Evolutionary conservation across 2,329 filamentous ascomycete genomes (phyloP).

Genomic region (Aspergillus eucalypticola): DNA sequence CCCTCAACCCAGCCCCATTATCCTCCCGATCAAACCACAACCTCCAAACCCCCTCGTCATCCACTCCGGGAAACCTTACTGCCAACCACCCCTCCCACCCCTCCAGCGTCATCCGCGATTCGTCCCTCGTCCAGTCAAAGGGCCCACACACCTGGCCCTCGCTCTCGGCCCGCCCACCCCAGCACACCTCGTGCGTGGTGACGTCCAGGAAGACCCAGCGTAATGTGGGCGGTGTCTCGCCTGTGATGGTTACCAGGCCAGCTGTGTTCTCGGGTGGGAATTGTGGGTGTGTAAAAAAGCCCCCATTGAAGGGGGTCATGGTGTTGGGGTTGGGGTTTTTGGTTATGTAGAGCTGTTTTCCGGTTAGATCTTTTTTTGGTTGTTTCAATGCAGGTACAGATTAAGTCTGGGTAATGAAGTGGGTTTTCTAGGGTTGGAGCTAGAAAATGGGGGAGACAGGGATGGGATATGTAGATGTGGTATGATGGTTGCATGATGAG

Average conservation of each 20-base stretch:
- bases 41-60: conserved; percentile 23
- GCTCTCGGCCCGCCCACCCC: conserved; percentile 26
- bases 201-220: conserved; percentile 29
- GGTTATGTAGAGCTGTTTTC: conserved; percentile 24
- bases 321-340: conserved; percentile 16
- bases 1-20: conserved; percentile 24
- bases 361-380: not conserved
- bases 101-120: conserved; percentile 22
- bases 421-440: too few relatives aligned
- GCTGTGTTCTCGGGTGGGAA: conserved; percentile 26
- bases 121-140: conserved; percentile 25
- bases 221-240: conserved; percentile 23
- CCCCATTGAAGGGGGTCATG: conserved; percentile 26
- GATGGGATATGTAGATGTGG: not conserved
- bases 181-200: conserved; percentile 27
- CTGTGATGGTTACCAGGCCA: conserved; percentile 27
- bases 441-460: too few relatives aligned
- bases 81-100: conserved; percentile 29
- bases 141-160: conserved; percentile 26
- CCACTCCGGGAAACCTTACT: conserved; percentile 24
- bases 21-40: conserved; percentile 30
- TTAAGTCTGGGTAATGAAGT: too few relatives aligned
- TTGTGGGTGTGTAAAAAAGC: conserved; percentile 27
- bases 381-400: too few relatives aligned
- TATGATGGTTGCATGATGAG: not conserved